A percentile compares a stretch with the other conserved stretches of the same genome.
Evolutionary conservation across 139 green algal species (phyloP).

Genomic region (Microglena sp.): DNA sequence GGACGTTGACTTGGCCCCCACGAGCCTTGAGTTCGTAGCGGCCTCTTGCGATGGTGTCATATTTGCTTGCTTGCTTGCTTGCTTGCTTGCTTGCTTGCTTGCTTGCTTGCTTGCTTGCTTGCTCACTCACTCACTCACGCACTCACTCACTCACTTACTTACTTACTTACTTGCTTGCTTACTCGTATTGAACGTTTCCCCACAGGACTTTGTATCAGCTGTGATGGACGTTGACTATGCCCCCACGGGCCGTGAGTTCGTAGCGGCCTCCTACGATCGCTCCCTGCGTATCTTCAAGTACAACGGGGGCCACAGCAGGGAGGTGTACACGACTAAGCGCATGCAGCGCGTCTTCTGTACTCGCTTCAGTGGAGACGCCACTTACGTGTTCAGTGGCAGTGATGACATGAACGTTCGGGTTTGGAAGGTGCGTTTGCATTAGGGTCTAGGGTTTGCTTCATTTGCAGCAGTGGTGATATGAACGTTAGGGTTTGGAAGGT

Average conservation of each 20-base stretch:
- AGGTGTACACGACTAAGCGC: constrained; percentile 90
- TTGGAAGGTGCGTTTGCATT: constrained; percentile 59
- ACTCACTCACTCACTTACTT: neutral
- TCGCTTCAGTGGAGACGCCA: constrained; percentile 80
- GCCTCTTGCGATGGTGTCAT: constrained; percentile 91
- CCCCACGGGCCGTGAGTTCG: constrained; percentile 94
- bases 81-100: too few relatives aligned
- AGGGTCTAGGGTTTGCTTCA: too few relatives aligned
- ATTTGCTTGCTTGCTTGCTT: too few relatives aligned
- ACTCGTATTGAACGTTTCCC: neutral
- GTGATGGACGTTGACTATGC: constrained; percentile 98
- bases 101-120: too few relatives aligned
- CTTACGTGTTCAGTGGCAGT: constrained; percentile 86
- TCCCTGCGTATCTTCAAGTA: constrained; percentile 85
- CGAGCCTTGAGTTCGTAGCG: constrained; percentile 94
- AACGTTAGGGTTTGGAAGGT: too few relatives aligned
- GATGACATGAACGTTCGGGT: constrained; percentile 86
- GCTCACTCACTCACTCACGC: neutral
- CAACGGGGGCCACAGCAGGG: constrained; percentile 65
- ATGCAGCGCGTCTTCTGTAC: constrained; percentile 91
- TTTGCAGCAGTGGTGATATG: too few relatives aligned
- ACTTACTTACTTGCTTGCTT: neutral
- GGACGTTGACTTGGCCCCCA: constrained; percentile 97
- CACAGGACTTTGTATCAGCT: constrained; percentile 79
- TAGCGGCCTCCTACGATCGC: constrained; percentile 89